Conservation (phyloP, 305 asterid species). For the Fraxinus dipetala region DNA sequence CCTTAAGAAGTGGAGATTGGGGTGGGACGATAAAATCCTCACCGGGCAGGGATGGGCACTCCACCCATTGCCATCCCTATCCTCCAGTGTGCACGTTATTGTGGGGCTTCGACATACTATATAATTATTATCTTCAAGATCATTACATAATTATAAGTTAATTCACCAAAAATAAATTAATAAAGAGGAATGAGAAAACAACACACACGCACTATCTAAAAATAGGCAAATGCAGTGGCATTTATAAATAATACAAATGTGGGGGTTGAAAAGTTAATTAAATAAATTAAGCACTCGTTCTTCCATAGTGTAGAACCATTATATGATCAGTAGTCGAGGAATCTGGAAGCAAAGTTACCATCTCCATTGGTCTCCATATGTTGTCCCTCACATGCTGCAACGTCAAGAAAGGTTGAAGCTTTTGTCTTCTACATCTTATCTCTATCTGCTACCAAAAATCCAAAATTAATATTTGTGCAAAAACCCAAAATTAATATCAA, state of each 20-base stretch:
- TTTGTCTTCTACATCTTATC: not conserved
- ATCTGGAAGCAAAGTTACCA: conserved; percentile 28
- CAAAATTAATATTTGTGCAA: too few species aligned
- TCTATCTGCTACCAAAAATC: not conserved
- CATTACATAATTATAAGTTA: not conserved
- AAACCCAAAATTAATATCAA: not conserved
- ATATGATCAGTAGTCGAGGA: conserved; percentile 26
- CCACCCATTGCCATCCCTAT: not conserved
- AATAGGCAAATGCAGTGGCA: not conserved
- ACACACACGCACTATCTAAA: not conserved
- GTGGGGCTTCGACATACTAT: not conserved
- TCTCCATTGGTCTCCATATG: not conserved
- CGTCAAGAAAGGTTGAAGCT: conserved; percentile 5
- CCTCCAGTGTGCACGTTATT: not conserved
- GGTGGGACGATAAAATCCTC: not conserved
- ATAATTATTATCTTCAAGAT: not conserved
- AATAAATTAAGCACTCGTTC: conserved; percentile 14
- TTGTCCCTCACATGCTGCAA: not conserved
- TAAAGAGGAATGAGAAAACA: not conserved
- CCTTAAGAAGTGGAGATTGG: not conserved
- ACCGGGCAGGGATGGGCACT: not conserved
- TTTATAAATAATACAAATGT: not conserved
- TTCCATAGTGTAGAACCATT: conserved; percentile 33
- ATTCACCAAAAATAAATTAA: not conserved
- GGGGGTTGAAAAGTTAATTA: not conserved